Evolutionary conservation across 164 flowering plant species (phyloP).

Genomic region (Piper longum): DNA sequence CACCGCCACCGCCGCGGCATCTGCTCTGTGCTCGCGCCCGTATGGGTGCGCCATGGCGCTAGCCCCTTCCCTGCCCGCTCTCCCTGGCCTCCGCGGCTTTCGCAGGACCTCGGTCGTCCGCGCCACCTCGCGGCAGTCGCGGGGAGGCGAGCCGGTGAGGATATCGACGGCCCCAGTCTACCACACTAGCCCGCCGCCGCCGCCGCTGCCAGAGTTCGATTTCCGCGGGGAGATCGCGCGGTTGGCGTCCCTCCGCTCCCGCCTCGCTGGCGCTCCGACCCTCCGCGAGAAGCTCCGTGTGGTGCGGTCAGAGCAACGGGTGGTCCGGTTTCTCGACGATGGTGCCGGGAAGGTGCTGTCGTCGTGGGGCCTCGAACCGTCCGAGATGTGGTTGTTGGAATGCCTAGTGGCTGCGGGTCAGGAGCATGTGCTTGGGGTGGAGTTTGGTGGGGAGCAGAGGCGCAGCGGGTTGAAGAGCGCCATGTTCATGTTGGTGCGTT

Average conservation of each 20-base stretch:
- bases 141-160: constrained; percentile 9
- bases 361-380: constrained; percentile 14
- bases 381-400: constrained; percentile 46
- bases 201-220: constrained; percentile 39
- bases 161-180: constrained; percentile 60
- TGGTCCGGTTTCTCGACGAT: constrained; percentile 26
- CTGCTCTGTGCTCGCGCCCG: not conserved
- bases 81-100: not conserved
- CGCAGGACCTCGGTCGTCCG: not conserved
- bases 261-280: constrained; percentile 13
- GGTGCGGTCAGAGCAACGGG: constrained; percentile 39
- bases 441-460: constrained; percentile 11
- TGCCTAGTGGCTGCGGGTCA: constrained; percentile 88
- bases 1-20: not conserved
- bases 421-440: constrained; percentile 47
- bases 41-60: not conserved
- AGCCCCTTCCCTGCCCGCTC: constrained; percentile 8
- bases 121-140: not conserved
- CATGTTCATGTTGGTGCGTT: constrained; percentile 42
- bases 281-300: constrained; percentile 20
- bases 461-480: constrained; percentile 45
- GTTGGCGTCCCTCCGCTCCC: constrained; percentile 26
- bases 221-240: constrained; percentile 39
- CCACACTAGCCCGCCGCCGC: constrained; percentile 27
- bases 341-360: constrained; percentile 4